Conservation (phyloP, 2,329 filamentous ascomycete genomes). For the Clonostachys byssicola region DNA sequence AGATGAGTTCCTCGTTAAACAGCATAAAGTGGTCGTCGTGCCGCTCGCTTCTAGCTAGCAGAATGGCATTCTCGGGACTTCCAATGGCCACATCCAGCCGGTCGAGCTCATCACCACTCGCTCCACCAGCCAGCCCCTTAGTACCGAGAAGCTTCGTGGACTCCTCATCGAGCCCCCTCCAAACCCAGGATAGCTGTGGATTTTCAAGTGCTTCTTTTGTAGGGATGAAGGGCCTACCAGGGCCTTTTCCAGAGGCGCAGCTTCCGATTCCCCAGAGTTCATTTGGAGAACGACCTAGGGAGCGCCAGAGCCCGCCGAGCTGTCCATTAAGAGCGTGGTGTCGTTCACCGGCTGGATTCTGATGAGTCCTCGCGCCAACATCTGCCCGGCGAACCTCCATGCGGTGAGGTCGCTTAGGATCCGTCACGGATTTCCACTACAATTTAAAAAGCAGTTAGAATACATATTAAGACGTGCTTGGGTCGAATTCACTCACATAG, state of each 20-base stretch:
- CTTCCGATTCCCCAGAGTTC: slow-evolving; percentile 20
- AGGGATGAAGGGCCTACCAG: slow-evolving; percentile 13
- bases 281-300: slow-evolving; percentile 19
- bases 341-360: slow-evolving; percentile 18
- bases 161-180: slow-evolving; percentile 9
- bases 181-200: slow-evolving; percentile 9
- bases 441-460: too few species aligned
- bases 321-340: slow-evolving; percentile 18
- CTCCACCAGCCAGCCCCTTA: slow-evolving; percentile 19
- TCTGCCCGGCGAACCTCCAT: slow-evolving; percentile 25
- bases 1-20: slow-evolving; percentile 13
- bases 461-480: too few species aligned
- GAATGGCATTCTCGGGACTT: slow-evolving; percentile 17
- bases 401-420: slow-evolving; percentile 16
- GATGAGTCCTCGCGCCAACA: slow-evolving; percentile 19
- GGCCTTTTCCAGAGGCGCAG: slow-evolving; percentile 19
- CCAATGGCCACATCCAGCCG: slow-evolving; percentile 20
- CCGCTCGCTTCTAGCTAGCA: slow-evolving; percentile 15
- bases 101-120: slow-evolving; percentile 27
- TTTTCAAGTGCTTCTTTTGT: slow-evolving; percentile 1
- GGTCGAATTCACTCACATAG: slow-evolving; percentile 9
- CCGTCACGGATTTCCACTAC: slow-evolving; percentile 14
- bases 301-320: slow-evolving; percentile 24
- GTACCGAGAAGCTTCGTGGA: slow-evolving; percentile 10
- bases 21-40: slow-evolving; percentile 13